Conservation (phyloP, 2,329 filamentous ascomycete genomes). For the Fusarium sp. region DNA sequence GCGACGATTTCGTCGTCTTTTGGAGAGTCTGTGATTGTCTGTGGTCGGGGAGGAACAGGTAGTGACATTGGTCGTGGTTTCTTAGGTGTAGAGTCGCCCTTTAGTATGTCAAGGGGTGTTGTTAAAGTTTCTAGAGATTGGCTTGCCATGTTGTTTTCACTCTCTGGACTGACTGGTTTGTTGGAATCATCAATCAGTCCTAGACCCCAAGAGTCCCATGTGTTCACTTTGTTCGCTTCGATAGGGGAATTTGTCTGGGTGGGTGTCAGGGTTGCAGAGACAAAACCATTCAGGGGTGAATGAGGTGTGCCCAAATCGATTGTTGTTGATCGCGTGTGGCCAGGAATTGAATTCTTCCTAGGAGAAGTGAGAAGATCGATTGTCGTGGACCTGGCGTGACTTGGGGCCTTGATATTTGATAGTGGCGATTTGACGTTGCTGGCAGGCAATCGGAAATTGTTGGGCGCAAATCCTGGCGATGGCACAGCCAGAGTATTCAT, state of each 20-base stretch:
- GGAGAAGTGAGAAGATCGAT: conserved; percentile 22
- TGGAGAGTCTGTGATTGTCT: conserved; percentile 4
- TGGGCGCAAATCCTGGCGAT: conserved; percentile 3
- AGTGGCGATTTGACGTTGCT: neutral
- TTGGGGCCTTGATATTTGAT: conserved; percentile 1
- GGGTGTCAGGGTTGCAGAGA: conserved; percentile 18
- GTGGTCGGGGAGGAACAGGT: conserved; percentile 15
- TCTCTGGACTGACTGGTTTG: conserved; percentile 15
- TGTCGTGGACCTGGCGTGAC: conserved; percentile 37
- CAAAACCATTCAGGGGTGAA: conserved; percentile 25
- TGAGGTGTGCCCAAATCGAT: conserved; percentile 25
- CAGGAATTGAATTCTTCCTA: conserved; percentile 14
- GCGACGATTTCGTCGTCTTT: conserved; percentile 50
- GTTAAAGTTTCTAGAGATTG: conserved; percentile 9
- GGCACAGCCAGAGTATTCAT: conserved; percentile 15
- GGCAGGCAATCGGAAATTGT: neutral
- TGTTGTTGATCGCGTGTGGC: conserved; percentile 32
- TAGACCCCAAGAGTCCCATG: conserved; percentile 40
- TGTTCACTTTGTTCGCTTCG: conserved; percentile 21
- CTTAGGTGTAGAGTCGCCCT: neutral
- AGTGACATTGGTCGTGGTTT: conserved; percentile 9
- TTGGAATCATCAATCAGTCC: conserved; percentile 27
- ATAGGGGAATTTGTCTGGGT: conserved; percentile 16
- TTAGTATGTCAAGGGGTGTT: conserved; percentile 12
- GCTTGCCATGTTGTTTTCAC: conserved; percentile 1